Base-by-base conservation (phyloP, 768 basidiomycete species). In the Mycena polygramma region DNA sequence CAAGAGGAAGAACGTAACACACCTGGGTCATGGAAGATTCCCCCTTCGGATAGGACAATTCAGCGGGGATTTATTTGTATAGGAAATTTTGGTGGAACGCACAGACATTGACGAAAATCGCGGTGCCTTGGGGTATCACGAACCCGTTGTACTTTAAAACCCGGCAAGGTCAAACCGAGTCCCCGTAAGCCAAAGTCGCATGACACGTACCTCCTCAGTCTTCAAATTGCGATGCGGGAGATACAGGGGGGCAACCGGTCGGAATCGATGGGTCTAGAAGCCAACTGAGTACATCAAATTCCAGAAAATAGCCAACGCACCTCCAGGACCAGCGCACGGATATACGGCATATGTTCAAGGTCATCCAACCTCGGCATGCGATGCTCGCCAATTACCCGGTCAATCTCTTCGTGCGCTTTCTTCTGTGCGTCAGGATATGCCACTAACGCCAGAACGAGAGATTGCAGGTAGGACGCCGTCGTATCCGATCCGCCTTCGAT, bases 401-500 rank as follows among this genome's bases (percentile, higher is more conserved):
- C 78, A 7, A 80, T 66, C 63, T 81, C 79, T 11, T 73, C 75
- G n/a, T 77, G 78, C 5, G 74, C 76, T 52, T 77, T 76, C 41
- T 57, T 60, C 54, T 79, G 79, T 8, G 60, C 74, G 0, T 81
- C 70, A 7, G 79, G 81, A 59, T 76, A 76, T 10, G 75, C 66
- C 10, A 75, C 55, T 62, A 81, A 68, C 4, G 71, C 71, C 26
- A 79, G 60, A 26, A 79, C 49, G 51, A 81, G 69, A 20, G 71
- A 71, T 39, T 78, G 75, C 9, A 80, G 69, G 41, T 61, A 69
- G 2, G 70, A 55, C 1, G 80, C 77, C 8, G 78, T 77, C 2
- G 81, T 81, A 51, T 81, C 79, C 3, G 79, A 75, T 26, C 55
- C 70, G 26, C 80, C 81, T 69, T 82, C 80, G 14, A 82, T 58